phyloP scores from a whole-genome alignment of 495 filamentous ascomycete genomes.

The Cryomyces minteri region DNA sequence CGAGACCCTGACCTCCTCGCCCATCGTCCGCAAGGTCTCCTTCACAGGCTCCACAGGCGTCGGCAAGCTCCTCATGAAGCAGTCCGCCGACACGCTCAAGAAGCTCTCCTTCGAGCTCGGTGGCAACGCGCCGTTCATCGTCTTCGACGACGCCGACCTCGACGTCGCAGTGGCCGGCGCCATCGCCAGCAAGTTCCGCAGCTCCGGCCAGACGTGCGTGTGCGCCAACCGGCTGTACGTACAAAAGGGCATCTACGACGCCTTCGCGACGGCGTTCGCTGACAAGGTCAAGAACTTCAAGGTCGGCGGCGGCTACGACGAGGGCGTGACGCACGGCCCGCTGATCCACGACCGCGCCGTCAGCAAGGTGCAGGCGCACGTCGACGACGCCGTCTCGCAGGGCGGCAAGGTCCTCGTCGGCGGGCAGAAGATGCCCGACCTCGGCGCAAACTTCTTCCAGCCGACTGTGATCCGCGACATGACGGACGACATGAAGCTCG shows the following conservation, averaged over 20 bases:
- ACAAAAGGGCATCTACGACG: constrained; percentile 29
- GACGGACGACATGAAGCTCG: constrained; percentile 26
- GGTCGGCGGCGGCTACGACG: constrained; percentile 22
- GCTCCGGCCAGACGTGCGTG: constrained; percentile 55
- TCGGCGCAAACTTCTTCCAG: constrained; percentile 30
- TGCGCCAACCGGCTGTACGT: constrained; percentile 58
- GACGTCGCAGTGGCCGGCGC: constrained; percentile 40
- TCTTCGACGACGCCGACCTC: constrained; percentile 57
- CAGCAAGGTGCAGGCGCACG: constrained; percentile 19
- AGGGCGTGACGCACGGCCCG: constrained; percentile 25
- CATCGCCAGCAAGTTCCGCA: constrained; percentile 46
- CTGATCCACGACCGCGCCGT: constrained; percentile 26
- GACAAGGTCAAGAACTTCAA: constrained; percentile 25
- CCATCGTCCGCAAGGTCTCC: constrained; percentile 48
- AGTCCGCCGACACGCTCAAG: constrained; percentile 44
- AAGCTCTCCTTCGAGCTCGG: constrained; percentile 58
- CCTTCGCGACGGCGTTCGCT: constrained; percentile 22
- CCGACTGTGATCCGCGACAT: constrained; percentile 31
- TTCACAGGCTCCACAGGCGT: constrained; percentile 56
- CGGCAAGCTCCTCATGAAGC: constrained; percentile 40
- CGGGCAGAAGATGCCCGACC: constrained; percentile 20
- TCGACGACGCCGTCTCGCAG: constrained; percentile 20
- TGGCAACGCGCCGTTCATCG: constrained; percentile 56
- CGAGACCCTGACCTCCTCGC: constrained; percentile 44
- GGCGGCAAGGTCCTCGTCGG: constrained; percentile 25